Evolutionary conservation across 768 basidiomycete genomes (phyloP).

Genomic region (Lactarius evosmus): DNA sequence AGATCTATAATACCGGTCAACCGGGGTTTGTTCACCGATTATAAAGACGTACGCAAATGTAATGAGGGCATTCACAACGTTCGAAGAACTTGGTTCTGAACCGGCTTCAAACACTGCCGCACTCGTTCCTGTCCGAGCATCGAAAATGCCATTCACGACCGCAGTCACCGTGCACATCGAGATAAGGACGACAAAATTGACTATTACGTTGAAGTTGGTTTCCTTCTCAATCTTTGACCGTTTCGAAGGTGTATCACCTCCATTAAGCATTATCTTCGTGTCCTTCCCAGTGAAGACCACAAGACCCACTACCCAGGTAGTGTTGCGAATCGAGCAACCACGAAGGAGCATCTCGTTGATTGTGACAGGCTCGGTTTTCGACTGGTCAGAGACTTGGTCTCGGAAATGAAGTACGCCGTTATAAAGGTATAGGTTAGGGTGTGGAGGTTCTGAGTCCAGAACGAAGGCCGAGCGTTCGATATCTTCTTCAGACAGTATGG

Average conservation of each 20-base stretch:
- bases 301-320: slow-evolving; percentile 89
- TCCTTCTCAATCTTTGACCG: slow-evolving; percentile 97
- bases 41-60: slow-evolving; percentile 77
- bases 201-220: slow-evolving; percentile 96
- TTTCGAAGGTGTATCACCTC: slow-evolving; percentile 93
- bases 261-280: slow-evolving; percentile 90
- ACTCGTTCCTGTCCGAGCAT: slow-evolving; percentile 59
- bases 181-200: slow-evolving; percentile 82
- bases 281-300: slow-evolving; percentile 92
- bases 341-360: slow-evolving; percentile 93
- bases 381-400: slow-evolving; percentile 48
- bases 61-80: slow-evolving; percentile 72
- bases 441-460: slow-evolving; percentile 90
- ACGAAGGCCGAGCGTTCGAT: slow-evolving; percentile 82
- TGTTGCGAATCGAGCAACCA: slow-evolving; percentile 87
- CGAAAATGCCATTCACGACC: slow-evolving; percentile 71
- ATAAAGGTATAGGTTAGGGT: slow-evolving; percentile 90
- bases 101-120: slow-evolving; percentile 67
- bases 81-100: slow-evolving; percentile 56
- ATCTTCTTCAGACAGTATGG: slow-evolving; percentile 83
- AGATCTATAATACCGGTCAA: slow-evolving; percentile 49
- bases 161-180: slow-evolving; percentile 75
- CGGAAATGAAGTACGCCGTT: slow-evolving; percentile 80
- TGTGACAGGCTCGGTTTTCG: slow-evolving; percentile 65
- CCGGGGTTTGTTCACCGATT: background rate